Conservation (phyloP, 2,329 filamentous ascomycete genomes). For the Epichloe coenophiala region DNA sequence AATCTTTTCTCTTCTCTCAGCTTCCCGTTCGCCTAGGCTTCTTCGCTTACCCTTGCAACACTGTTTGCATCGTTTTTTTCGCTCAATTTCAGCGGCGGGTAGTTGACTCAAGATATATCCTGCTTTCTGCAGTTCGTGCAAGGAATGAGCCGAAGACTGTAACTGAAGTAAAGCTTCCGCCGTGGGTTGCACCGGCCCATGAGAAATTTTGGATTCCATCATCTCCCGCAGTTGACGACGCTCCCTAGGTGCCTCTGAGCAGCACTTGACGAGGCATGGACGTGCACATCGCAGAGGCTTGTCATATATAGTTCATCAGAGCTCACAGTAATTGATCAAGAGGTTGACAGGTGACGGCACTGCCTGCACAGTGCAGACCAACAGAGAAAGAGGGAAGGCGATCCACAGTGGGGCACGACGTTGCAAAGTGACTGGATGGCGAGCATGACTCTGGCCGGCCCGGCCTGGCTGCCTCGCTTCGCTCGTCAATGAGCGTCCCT, state of each 20-base stretch:
- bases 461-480: neutral
- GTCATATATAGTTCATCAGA: neutral
- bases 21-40: neutral
- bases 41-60: constrained; percentile 13
- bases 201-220: constrained; percentile 1
- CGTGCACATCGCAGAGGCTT: too few species aligned
- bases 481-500: neutral
- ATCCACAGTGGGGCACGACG: too few species aligned
- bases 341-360: too few species aligned
- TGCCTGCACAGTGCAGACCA: too few species aligned
- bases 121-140: constrained; percentile 9
- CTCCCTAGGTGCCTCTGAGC: neutral
- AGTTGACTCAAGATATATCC: constrained; percentile 17
- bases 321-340: neutral
- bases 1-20: neutral
- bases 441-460: too few species aligned
- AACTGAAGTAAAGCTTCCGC: constrained; percentile 10
- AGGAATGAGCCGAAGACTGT: constrained; percentile 8
- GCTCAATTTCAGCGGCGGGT: constrained; percentile 13
- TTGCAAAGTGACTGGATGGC: too few species aligned
- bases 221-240: neutral
- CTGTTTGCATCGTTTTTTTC: constrained; percentile 17
- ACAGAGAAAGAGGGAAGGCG: too few species aligned
- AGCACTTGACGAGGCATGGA: neutral
- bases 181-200: constrained; percentile 10